Evolutionary conservation across 2,329 filamentous ascomycete species (phyloP).

Genomic region (Colletotrichum aenigma): DNA sequence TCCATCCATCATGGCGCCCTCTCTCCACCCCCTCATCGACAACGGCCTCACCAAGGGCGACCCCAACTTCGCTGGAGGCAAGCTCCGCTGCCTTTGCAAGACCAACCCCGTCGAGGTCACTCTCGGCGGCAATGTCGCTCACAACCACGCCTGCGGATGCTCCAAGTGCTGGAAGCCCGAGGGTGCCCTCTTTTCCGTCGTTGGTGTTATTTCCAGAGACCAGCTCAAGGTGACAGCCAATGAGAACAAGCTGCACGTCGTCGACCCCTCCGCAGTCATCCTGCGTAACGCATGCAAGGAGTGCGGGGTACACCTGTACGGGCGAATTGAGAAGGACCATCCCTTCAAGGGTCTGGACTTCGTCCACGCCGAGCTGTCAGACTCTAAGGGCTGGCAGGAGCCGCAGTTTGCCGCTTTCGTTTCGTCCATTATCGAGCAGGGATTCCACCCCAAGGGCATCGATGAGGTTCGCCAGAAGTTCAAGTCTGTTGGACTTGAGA

Average conservation of each 20-base stretch:
- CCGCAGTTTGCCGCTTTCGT: slow-evolving; percentile 74
- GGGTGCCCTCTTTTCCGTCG: slow-evolving; percentile 67
- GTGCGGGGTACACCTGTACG: slow-evolving; percentile 68
- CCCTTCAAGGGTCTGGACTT: slow-evolving; percentile 74
- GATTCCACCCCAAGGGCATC: slow-evolving; percentile 60
- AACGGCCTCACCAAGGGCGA: slow-evolving; percentile 63
- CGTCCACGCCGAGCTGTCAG: slow-evolving; percentile 67
- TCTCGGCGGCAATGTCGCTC: slow-evolving; percentile 61
- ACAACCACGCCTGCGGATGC: slow-evolving; percentile 76
- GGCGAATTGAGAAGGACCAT: slow-evolving; percentile 68
- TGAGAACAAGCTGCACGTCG: slow-evolving; percentile 57
- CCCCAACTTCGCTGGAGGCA: slow-evolving; percentile 61
- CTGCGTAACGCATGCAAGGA: slow-evolving; percentile 63
- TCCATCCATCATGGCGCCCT: slow-evolving; percentile 35
- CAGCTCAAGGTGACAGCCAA: slow-evolving; percentile 62
- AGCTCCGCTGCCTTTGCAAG: slow-evolving; percentile 64
- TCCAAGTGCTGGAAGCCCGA: slow-evolving; percentile 75
- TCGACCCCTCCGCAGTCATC: slow-evolving; percentile 63
- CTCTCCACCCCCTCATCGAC: slow-evolving; percentile 67
- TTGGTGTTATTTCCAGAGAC: slow-evolving; percentile 63
- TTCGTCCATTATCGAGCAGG: slow-evolving; percentile 71
- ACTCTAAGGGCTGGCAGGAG: slow-evolving; percentile 70
- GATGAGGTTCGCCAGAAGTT: slow-evolving; percentile 59
- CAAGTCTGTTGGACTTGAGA: slow-evolving; percentile 58
- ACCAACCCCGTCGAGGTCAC: slow-evolving; percentile 61